Evolutionary conservation across 164 flowering plant genomes (phyloP).

Genomic region (Vitis labrusca): DNA sequence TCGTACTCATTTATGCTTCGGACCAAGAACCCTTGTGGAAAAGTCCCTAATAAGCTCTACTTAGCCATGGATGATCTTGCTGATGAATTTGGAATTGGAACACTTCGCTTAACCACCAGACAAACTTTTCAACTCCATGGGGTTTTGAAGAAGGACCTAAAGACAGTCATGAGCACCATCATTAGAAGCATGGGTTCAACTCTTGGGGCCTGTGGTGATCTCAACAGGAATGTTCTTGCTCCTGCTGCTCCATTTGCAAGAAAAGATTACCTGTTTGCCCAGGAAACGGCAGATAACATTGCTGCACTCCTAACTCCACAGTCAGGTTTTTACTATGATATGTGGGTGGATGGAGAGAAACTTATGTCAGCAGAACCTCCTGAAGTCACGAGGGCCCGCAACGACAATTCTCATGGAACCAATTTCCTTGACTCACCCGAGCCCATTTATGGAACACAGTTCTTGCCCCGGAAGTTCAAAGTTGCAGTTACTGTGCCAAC

Average conservation of each 20-base stretch:
- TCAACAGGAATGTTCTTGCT: conserved; percentile 97
- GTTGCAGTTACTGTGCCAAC: conserved; percentile 92
- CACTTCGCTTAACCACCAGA: conserved; percentile 93
- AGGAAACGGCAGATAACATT: conserved; percentile 91
- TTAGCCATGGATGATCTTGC: conserved; percentile 95
- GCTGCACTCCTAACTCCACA: conserved; percentile 94
- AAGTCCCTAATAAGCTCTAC: conserved; percentile 87
- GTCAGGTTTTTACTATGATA: conserved; percentile 93
- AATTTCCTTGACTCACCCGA: conserved; percentile 94
- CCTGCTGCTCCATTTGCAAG: conserved; percentile 90
- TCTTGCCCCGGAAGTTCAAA: conserved; percentile 96
- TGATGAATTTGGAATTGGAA: conserved; percentile 92
- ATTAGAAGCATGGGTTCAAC: conserved; percentile 91
- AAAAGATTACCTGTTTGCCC: conserved; percentile 90
- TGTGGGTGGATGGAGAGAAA: conserved; percentile 97
- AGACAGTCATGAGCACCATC: conserved; percentile 90
- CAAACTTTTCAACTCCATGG: conserved; percentile 99
- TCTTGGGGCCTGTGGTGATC: conserved; percentile 99
- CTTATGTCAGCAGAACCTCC: conserved; percentile 90
- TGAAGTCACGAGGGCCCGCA: conserved; percentile 82
- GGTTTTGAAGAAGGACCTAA: conserved; percentile 82
- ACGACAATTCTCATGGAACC: conserved; percentile 96
- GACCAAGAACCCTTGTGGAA: conserved; percentile 93
- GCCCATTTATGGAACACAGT: conserved; percentile 98
- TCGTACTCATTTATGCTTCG: conserved; percentile 95